Percentiles rank a stretch among this genome's conserved stretches.
These are phyloP conservation scores for Chrysosphaeria jannelii DNA, from an alignment of 2,329 filamentous ascomycete species.

Conservation along the genomic window DNA sequence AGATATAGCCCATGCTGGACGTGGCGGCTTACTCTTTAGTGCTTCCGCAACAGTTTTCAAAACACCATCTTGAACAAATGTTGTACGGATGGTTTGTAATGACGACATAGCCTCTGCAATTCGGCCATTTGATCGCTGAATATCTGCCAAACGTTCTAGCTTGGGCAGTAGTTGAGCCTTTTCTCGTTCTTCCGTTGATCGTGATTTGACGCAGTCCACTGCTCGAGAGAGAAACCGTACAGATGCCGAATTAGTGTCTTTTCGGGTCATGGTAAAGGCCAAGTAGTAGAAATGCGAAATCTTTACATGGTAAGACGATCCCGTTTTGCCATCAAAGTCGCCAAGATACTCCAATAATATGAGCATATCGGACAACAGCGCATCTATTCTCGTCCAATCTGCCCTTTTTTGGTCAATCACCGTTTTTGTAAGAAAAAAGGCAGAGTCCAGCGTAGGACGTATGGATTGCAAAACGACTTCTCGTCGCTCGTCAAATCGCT, in stretches of 20 bases:
- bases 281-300: conserved; percentile 44
- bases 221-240: conserved; percentile 32
- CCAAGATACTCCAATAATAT: conserved; percentile 22
- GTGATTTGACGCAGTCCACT: conserved; percentile 27
- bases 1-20: conserved; percentile 19
- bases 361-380: conserved; percentile 23
- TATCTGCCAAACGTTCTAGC: conserved; percentile 33
- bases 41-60: conserved; percentile 20
- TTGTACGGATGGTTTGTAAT: conserved; percentile 27
- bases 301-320: conserved; percentile 22
- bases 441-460: conserved; percentile 27
- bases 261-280: too few species aligned
- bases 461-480: conserved; percentile 20
- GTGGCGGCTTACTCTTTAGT: conserved; percentile 18
- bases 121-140: conserved; percentile 21
- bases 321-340: conserved; percentile 8
- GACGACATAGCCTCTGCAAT: conserved; percentile 25
- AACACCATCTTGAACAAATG: conserved; percentile 25
- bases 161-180: conserved; percentile 30
- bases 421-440: conserved; percentile 23
- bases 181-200: conserved; percentile 21
- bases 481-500: conserved; percentile 30
- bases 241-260: too few species aligned
- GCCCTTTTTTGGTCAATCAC: conserved; percentile 18
- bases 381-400: too few species aligned